These are phyloP conservation scores for Neofusicoccum parvum DNA, from an alignment of 2,329 filamentous ascomycete species.

Conservation along the genomic window DNA sequence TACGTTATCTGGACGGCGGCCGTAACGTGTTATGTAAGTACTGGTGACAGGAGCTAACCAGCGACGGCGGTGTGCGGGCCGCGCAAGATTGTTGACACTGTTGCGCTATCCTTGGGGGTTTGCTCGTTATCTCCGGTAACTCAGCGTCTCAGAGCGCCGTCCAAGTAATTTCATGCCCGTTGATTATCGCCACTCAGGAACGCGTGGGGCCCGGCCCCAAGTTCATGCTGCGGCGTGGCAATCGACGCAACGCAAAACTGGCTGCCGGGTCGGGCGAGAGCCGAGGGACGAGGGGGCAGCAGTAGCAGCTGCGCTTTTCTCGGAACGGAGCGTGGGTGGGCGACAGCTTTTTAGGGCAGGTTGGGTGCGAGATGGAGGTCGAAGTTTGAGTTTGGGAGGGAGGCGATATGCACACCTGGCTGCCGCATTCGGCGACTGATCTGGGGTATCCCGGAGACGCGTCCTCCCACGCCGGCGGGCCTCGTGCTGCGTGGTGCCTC, in stretches of 20 bases:
- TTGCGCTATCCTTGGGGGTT: neutral
- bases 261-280: neutral
- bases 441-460: slow-evolving; percentile 12
- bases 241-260: neutral
- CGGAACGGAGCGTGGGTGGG: neutral
- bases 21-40: slow-evolving; percentile 1
- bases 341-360: neutral
- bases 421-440: slow-evolving; percentile 2
- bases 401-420: neutral
- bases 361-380: neutral
- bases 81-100: neutral
- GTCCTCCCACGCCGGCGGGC: neutral
- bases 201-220: neutral
- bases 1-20: neutral
- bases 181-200: neutral
- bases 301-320: neutral
- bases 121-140: neutral
- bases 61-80: neutral
- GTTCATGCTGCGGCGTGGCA: slow-evolving; percentile 3
- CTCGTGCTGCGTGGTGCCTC: neutral
- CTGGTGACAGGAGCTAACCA: neutral
- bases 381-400: neutral
- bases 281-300: neutral
- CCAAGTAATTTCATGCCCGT: neutral
- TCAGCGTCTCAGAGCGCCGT: neutral